Conservation (phyloP, 148 eudicot genomes). For the Gaultheria prostrata region DNA sequence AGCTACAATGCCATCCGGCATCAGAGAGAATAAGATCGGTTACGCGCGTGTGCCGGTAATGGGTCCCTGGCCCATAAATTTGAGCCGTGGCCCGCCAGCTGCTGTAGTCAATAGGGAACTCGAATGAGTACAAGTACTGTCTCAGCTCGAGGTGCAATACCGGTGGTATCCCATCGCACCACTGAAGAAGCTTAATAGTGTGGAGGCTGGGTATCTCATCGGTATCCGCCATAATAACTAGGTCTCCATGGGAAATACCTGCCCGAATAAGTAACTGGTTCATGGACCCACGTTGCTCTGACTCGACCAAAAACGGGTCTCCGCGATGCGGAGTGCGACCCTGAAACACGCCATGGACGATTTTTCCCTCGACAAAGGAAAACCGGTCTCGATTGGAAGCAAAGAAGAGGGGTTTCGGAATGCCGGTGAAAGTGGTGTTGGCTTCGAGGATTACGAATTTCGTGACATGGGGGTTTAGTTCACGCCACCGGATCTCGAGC, state of each 20-base stretch:
- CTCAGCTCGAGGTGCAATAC: slow-evolving; percentile 68
- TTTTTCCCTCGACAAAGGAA: slow-evolving; percentile 58
- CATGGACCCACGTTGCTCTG: slow-evolving; percentile 62
- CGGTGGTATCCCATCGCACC: slow-evolving; percentile 74
- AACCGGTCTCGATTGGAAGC: slow-evolving; percentile 47
- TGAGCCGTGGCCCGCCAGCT: slow-evolving; percentile 83
- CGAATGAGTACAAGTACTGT: slow-evolving; percentile 84
- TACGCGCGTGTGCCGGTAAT: slow-evolving; percentile 63
- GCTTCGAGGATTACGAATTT: slow-evolving; percentile 79
- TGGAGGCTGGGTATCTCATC: slow-evolving; percentile 90
- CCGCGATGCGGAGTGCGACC: slow-evolving; percentile 32
- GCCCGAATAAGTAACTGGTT: slow-evolving; percentile 49
- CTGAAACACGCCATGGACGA: slow-evolving; percentile 53
- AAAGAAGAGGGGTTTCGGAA: slow-evolving; percentile 70
- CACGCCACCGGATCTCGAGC: slow-evolving; percentile 83
- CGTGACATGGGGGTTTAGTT: slow-evolving; percentile 65
- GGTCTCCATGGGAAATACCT: slow-evolving; percentile 63
- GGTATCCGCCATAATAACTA: slow-evolving; percentile 72
- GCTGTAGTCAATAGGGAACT: slow-evolving; percentile 81
- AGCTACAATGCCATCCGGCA: slow-evolving; percentile 97
- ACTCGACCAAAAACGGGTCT: slow-evolving; percentile 65
- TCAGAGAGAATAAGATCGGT: slow-evolving; percentile 62
- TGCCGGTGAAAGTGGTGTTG: slow-evolving; percentile 83
- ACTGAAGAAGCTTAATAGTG: slow-evolving; percentile 69
- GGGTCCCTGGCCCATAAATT: slow-evolving; percentile 39